Evolutionary conservation across 371 early-diverging fungal genomes (phyloP).

Genomic region (Haplosporangium sp.): DNA sequence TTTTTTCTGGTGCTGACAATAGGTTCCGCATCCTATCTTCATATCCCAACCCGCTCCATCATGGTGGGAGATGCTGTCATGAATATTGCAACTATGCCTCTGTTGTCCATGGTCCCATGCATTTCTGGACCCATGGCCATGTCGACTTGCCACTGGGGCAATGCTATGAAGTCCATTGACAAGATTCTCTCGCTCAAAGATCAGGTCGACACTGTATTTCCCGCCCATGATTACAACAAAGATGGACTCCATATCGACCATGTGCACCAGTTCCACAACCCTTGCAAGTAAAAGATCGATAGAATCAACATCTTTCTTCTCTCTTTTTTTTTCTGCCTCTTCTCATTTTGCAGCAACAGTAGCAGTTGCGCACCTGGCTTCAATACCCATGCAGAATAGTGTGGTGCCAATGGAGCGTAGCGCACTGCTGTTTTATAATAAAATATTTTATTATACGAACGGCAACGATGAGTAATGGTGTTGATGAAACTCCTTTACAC

Average conservation of each 20-base stretch:
- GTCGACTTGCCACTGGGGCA: slow-evolving; percentile 47
- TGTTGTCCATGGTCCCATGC: slow-evolving; percentile 36
- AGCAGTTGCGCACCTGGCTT: no score
- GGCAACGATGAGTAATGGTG: no score
- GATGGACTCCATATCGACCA: slow-evolving; percentile 53
- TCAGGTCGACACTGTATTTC: slow-evolving; percentile 51
- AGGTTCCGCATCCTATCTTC: slow-evolving; percentile 58
- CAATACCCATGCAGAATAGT: no score
- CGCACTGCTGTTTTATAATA: no score
- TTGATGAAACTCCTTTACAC: no score
- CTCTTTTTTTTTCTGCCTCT: not conserved
- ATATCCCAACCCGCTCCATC: slow-evolving; percentile 52
- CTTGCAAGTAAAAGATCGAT: slow-evolving; percentile 1
- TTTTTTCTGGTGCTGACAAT: slow-evolving; percentile 1
- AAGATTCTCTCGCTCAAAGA: slow-evolving; percentile 44
- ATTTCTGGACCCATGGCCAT: slow-evolving; percentile 45
- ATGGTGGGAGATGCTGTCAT: slow-evolving; percentile 58
- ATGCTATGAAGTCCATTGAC: slow-evolving; percentile 48
- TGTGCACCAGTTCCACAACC: slow-evolving; percentile 45
- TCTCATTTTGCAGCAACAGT: no score
- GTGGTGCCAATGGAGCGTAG: no score
- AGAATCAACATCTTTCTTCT: not conserved
- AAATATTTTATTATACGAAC: no score
- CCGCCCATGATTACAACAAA: slow-evolving; percentile 49
- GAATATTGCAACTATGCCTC: slow-evolving; percentile 46